Percentiles rank a stretch among this genome's conserved stretches.
phyloP scores from a whole-genome alignment of 1,139 yeast species.

The Lodderomyces beijingensis region DNA sequence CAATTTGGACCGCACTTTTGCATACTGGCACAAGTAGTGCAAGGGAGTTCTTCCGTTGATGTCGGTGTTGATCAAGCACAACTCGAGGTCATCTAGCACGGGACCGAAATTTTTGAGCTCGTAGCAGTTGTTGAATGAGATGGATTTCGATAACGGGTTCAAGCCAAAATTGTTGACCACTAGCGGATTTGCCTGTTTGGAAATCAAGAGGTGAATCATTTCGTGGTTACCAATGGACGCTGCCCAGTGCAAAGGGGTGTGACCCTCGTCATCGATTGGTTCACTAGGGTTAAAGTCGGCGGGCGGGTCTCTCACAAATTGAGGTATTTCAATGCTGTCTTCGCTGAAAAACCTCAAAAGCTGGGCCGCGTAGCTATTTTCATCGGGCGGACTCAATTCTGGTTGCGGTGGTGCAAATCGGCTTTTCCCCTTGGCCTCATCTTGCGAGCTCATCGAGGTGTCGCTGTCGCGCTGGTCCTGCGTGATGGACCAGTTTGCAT shows the following conservation, averaged over 20 bases:
- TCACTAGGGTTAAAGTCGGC: constrained; percentile 77
- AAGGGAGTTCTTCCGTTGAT: constrained; percentile 67
- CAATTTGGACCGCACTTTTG: constrained; percentile 47
- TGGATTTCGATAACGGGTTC: constrained; percentile 78
- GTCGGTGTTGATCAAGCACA: constrained; percentile 70
- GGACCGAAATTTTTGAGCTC: constrained; percentile 73
- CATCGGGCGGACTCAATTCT: constrained; percentile 14
- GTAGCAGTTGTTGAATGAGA: constrained; percentile 83
- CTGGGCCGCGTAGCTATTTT: constrained; percentile 50
- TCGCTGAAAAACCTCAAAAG: constrained; percentile 62
- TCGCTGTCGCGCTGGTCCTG: constrained; percentile 36
- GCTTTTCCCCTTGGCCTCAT: constrained; percentile 4
- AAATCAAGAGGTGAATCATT: constrained; percentile 63
- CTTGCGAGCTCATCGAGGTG: constrained; percentile 35
- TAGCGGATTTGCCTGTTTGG: constrained; percentile 73
- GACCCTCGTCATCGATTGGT: constrained; percentile 92
- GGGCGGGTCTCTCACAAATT: constrained; percentile 70
- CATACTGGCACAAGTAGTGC: constrained; percentile 65
- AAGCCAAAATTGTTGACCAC: constrained; percentile 74
- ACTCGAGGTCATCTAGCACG: constrained; percentile 65
- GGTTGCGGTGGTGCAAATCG: constrained; percentile 5
- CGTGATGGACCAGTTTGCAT: constrained; percentile 38
- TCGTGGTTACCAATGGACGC: constrained; percentile 82
- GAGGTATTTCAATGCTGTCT: constrained; percentile 71
- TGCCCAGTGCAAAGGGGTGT: constrained; percentile 96